Percentiles rank a stretch among this genome's conserved stretches.
phyloP scores from a whole-genome alignment of 768 basidiomycete species.

The Cyclocybe aegerita region DNA sequence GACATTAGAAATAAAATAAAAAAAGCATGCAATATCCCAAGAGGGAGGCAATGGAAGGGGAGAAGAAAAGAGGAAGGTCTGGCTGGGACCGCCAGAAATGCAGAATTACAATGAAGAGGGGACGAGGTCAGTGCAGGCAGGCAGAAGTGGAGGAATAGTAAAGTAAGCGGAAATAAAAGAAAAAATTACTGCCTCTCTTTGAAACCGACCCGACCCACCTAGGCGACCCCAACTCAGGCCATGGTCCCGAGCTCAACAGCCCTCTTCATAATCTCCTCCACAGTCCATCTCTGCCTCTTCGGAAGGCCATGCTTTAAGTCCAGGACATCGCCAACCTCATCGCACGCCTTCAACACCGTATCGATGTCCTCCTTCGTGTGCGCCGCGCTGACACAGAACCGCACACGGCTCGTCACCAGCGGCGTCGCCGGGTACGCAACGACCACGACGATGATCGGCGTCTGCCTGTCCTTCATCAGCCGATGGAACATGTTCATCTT shows the following conservation, averaged over 20 bases:
- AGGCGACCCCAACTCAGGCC: slow-evolving; percentile 1
- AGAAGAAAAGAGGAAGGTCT: no score
- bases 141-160: background rate
- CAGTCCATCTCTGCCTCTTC: slow-evolving; percentile 64
- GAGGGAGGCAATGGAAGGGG: no score
- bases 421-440: slow-evolving; percentile 92
- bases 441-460: slow-evolving; percentile 85
- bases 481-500: slow-evolving; percentile 93
- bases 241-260: slow-evolving; percentile 67
- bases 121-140: no score
- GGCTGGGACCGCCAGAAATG: no score
- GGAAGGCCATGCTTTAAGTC: slow-evolving; percentile 80
- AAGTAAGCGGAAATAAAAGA: background rate
- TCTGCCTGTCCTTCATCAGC: slow-evolving; percentile 79
- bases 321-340: slow-evolving; percentile 87
- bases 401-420: slow-evolving; percentile 81
- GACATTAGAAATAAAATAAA: no score
- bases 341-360: slow-evolving; percentile 77
- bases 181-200: background rate
- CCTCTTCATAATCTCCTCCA: slow-evolving; percentile 69
- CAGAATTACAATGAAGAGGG: no score
- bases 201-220: background rate
- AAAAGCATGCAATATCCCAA: no score
- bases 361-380: slow-evolving; percentile 99
- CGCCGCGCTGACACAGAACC: slow-evolving; percentile 92